Percentiles rank a stretch among this genome's conserved stretches.
These are phyloP conservation scores for Cryptococcus deneoformans DNA, from an alignment of 1,284 basidiomycete genomes.

Conservation along the genomic window DNA sequence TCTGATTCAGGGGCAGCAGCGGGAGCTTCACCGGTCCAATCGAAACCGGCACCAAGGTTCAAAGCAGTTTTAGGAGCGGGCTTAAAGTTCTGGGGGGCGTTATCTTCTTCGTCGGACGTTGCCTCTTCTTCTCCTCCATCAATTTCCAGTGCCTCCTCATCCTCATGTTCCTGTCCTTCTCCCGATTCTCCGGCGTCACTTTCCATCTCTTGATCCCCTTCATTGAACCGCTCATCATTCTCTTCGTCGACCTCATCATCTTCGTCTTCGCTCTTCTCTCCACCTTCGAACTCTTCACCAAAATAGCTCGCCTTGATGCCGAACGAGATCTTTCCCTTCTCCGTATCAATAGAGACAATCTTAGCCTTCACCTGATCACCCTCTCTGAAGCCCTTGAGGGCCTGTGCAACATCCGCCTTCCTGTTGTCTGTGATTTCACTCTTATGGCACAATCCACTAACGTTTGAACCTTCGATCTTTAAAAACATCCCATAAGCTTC, in stretches of 20 bases:
- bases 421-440: conserved; percentile 86
- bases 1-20: conserved; percentile 10
- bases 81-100: conserved; percentile 20
- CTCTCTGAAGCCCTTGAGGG: conserved; percentile 77
- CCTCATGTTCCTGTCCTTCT: conserved; percentile 22
- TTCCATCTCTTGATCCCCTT: conserved; percentile 20
- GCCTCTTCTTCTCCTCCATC: conserved; percentile 11
- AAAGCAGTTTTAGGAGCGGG: conserved; percentile 39
- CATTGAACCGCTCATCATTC: conserved; percentile 50
- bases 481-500: conserved; percentile 93
- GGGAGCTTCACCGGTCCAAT: conserved; percentile 52
- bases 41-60: conserved; percentile 52
- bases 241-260: conserved; percentile 50
- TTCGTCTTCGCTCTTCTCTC: conserved; percentile 41
- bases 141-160: conserved; percentile 16
- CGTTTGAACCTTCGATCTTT: conserved; percentile 73
- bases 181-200: conserved; percentile 7
- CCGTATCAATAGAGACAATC: conserved; percentile 66
- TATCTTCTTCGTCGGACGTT: conserved; percentile 11
- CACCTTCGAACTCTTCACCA: conserved; percentile 41
- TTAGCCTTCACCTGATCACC: conserved; percentile 83
- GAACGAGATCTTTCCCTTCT: conserved; percentile 78
- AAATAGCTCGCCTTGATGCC: conserved; percentile 91
- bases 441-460: conserved; percentile 92
- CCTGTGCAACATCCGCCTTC: conserved; percentile 70